A percentile compares a stretch with the other conserved stretches of the same genome.
Evolutionary conservation across 1,139 yeast genomes (phyloP).

Genomic region (Saccharomycopsis hybrid): DNA sequence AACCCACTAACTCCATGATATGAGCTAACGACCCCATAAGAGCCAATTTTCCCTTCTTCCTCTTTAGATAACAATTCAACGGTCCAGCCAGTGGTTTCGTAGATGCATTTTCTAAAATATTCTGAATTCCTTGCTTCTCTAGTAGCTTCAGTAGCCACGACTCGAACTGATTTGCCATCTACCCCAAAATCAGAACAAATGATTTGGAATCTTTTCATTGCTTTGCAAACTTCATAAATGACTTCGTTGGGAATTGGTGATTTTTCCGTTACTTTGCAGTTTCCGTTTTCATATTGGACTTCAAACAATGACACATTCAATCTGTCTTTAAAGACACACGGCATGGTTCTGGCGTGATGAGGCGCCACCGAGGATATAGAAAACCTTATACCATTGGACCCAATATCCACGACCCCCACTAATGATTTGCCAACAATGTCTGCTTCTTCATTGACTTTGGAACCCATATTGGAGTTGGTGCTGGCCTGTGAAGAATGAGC

Average conservation of each 20-base stretch:
- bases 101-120: conserved; percentile 46
- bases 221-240: conserved; percentile 48
- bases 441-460: conserved; percentile 5
- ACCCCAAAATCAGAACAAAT: conserved; percentile 68
- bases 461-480: neutral
- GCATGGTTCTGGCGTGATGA: conserved; percentile 62
- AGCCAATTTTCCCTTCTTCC: conserved; percentile 58
- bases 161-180: conserved; percentile 44
- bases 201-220: conserved; percentile 54
- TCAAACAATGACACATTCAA: conserved; percentile 61
- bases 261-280: conserved; percentile 29
- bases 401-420: conserved; percentile 61
- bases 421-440: conserved; percentile 47
- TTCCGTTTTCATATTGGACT: conserved; percentile 40
- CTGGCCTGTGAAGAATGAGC: neutral
- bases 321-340: conserved; percentile 63
- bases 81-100: conserved; percentile 52
- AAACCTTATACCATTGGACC: conserved; percentile 62
- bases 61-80: conserved; percentile 49
- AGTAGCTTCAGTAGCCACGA: conserved; percentile 64
- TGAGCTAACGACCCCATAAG: conserved; percentile 64
- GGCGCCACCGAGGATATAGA: conserved; percentile 59
- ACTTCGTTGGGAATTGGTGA: conserved; percentile 50
- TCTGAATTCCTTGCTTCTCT: conserved; percentile 55
- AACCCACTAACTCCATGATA: conserved; percentile 55